phyloP scores from a whole-genome alignment of 805 yeast species.

The Spathaspora passalidarum region DNA sequence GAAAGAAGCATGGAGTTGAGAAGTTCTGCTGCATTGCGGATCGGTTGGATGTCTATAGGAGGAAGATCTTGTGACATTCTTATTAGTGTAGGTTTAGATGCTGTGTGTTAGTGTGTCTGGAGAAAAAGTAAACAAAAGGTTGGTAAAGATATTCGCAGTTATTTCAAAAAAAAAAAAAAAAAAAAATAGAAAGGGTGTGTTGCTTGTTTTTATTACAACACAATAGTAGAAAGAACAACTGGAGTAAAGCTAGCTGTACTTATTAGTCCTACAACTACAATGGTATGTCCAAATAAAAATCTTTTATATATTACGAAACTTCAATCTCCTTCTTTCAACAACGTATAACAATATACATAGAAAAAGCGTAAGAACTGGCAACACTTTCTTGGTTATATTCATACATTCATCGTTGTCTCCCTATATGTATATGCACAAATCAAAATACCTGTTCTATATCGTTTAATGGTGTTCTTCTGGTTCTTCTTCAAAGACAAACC shows the following conservation, averaged over 20 bases:
- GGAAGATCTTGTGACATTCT: not conserved
- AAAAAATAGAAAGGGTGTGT: not conserved
- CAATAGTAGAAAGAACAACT: no score
- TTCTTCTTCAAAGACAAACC: conserved; percentile 76
- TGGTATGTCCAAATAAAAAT: no score
- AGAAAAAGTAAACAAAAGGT: not conserved
- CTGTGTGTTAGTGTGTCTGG: not conserved
- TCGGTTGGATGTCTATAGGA: conserved; percentile 27
- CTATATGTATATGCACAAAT: not conserved
- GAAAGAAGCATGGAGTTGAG: conserved; percentile 32
- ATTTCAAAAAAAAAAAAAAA: not conserved
- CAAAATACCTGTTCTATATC: not conserved
- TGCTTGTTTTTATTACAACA: no score
- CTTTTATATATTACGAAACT: no score
- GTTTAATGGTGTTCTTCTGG: conserved; percentile 48
- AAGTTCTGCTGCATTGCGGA: conserved; percentile 34
- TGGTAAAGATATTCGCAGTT: not conserved
- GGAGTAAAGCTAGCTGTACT: no score
- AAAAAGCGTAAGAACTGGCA: not conserved
- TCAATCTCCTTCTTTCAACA: no score
- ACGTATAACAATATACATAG: no score
- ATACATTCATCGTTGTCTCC: not conserved
- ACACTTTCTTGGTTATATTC: not conserved
- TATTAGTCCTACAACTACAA: no score
- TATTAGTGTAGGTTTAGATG: no score